phyloP scores from a whole-genome alignment of 139 green algal species.

The Raphidocelis subcapitata region DNA sequence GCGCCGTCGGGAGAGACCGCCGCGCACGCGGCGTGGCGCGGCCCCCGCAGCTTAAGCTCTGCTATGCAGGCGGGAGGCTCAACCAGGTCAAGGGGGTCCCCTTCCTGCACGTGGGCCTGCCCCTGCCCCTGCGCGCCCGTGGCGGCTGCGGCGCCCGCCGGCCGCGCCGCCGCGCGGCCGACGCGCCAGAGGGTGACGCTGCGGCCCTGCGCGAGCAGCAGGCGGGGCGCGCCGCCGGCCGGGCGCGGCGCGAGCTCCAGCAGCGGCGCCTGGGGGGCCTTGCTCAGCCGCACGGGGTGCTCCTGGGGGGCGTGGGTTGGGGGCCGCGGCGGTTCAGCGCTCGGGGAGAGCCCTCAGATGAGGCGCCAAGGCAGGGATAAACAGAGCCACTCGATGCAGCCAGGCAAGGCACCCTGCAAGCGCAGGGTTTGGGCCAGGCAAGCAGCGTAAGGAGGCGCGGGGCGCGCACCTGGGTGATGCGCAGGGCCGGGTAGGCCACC shows the following conservation, averaged over 20 bases:
- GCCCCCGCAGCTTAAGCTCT: slow-evolving; percentile 35
- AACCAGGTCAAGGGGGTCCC: slow-evolving; percentile 40
- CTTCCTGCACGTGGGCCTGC: slow-evolving; percentile 26
- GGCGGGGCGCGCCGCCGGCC: slow-evolving; percentile 17
- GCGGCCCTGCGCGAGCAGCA: slow-evolving; percentile 51
- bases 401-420: background rate
- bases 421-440: slow-evolving; percentile 23
- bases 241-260: slow-evolving; percentile 45
- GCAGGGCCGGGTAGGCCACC: slow-evolving; percentile 49
- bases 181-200: slow-evolving; percentile 66
- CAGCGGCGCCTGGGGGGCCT: slow-evolving; percentile 65
- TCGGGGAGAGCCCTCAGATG: background rate
- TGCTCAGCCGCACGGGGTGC: slow-evolving; percentile 58
- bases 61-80: slow-evolving; percentile 52
- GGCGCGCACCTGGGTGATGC: slow-evolving; percentile 49
- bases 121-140: slow-evolving; percentile 25
- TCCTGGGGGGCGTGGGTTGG: slow-evolving; percentile 44
- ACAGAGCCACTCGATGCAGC: background rate
- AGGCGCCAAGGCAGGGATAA: background rate
- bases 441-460: too few species aligned
- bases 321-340: background rate
- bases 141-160: slow-evolving; percentile 18
- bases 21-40: slow-evolving; percentile 37
- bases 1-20: slow-evolving; percentile 68
- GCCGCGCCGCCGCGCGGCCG: slow-evolving; percentile 15